phyloP scores from a whole-genome alignment of 306 rosid species.

The Carpinus viminea region DNA sequence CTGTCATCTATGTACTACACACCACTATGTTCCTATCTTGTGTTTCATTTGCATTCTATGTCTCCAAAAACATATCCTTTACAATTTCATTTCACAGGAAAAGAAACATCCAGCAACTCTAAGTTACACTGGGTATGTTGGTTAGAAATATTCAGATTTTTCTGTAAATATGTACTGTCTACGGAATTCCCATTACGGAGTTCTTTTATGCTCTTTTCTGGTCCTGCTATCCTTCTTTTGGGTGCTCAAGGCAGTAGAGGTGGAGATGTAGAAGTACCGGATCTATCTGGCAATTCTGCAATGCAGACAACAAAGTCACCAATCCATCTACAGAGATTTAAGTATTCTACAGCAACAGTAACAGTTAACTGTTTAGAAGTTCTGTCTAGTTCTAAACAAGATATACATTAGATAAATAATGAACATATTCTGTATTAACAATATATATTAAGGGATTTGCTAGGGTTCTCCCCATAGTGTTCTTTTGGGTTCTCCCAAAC shows the following conservation, averaged over 20 bases:
- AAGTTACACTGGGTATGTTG: neutral
- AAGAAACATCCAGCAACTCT: constrained; percentile 7
- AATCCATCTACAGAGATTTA: neutral
- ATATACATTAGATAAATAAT: neutral
- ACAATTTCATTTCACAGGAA: neutral
- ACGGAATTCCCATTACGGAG: constrained; percentile 33
- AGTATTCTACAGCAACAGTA: neutral
- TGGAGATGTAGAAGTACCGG: constrained; percentile 29
- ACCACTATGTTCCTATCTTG: constrained; percentile 18
- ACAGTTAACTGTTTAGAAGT: neutral
- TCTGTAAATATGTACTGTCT: constrained; percentile 24
- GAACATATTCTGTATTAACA: neutral
- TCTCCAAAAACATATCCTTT: constrained; percentile 2
- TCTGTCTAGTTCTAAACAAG: neutral
- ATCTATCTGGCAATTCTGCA: constrained; percentile 52
- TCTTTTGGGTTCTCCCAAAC: no score
- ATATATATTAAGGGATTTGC: neutral
- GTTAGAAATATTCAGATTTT: constrained; percentile 17
- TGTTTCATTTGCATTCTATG: neutral
- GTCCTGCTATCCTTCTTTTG: constrained; percentile 42
- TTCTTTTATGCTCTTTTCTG: constrained; percentile 37
- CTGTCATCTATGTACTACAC: constrained; percentile 19
- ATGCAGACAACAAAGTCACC: constrained; percentile 2
- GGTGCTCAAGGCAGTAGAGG: constrained; percentile 37
- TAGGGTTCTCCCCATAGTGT: no score